phyloP scores from a whole-genome alignment of 2,329 filamentous ascomycete genomes.

The Rhynchosporium graminicola region DNA sequence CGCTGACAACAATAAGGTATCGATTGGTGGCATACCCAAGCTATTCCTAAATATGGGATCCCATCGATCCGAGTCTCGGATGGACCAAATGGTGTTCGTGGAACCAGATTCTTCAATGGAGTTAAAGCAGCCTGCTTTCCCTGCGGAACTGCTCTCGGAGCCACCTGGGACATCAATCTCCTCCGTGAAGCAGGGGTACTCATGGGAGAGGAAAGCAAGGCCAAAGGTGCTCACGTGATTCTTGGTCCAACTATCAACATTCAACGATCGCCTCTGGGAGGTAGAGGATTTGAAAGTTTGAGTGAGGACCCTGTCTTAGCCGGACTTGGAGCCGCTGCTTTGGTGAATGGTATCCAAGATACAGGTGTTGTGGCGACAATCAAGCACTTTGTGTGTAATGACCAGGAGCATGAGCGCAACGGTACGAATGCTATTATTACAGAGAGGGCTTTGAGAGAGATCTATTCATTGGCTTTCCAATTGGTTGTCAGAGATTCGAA shows the following conservation, averaged over 20 bases:
- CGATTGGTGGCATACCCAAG: slow-evolving; percentile 42
- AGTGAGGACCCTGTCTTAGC: slow-evolving; percentile 51
- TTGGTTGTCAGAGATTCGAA: slow-evolving; percentile 46
- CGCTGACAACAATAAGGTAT: slow-evolving; percentile 32
- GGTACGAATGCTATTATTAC: slow-evolving; percentile 43
- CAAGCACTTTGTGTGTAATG: slow-evolving; percentile 51
- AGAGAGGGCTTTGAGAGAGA: slow-evolving; percentile 45
- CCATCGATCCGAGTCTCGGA: slow-evolving; percentile 42
- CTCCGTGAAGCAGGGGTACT: slow-evolving; percentile 63
- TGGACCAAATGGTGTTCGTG: slow-evolving; percentile 42
- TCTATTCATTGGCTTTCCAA: slow-evolving; percentile 50
- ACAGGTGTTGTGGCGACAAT: slow-evolving; percentile 47
- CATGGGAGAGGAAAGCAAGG: slow-evolving; percentile 66
- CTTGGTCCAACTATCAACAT: slow-evolving; percentile 64
- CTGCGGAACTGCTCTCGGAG: slow-evolving; percentile 52
- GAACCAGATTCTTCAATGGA: slow-evolving; percentile 41
- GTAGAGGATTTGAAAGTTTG: slow-evolving; percentile 51
- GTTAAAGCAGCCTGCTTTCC: slow-evolving; percentile 49
- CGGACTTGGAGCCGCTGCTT: slow-evolving; percentile 47
- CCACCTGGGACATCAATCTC: slow-evolving; percentile 66
- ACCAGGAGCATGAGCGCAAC: slow-evolving; percentile 45
- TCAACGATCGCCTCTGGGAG: slow-evolving; percentile 50
- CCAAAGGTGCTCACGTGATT: slow-evolving; percentile 70
- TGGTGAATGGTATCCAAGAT: slow-evolving; percentile 48
- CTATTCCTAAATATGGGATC: slow-evolving; percentile 38